These are phyloP conservation scores for Penicillium fuscoglaucum DNA, from an alignment of 2,329 filamentous ascomycete genomes.

Conservation along the genomic window DNA sequence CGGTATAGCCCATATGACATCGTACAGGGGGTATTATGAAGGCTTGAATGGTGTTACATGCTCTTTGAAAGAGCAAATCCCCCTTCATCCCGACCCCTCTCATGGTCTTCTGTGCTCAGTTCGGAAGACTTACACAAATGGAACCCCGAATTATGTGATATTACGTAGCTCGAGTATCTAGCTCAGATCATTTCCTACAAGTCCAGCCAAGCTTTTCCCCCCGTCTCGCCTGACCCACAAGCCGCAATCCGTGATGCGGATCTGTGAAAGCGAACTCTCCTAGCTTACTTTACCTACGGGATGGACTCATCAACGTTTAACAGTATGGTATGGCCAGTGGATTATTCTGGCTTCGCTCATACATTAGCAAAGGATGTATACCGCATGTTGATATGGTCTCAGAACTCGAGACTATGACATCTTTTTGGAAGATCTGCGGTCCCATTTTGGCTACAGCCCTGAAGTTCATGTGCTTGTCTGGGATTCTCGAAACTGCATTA, in stretches of 20 bases:
- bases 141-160: background rate
- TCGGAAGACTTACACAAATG: background rate
- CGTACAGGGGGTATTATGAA: background rate
- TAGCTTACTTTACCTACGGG: background rate
- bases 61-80: background rate
- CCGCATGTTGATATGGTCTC: background rate
- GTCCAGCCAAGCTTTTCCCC: slow-evolving; percentile 3
- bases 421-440: background rate
- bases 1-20: background rate
- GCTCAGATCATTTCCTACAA: background rate
- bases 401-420: background rate
- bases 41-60: background rate
- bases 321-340: background rate
- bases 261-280: background rate
- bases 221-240: background rate
- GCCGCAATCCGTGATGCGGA: background rate
- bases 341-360: background rate
- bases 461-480: no score
- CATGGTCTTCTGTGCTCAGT: no score
- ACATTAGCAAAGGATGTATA: background rate
- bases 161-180: background rate
- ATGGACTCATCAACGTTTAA: background rate
- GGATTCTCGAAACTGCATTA: no score
- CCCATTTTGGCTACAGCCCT: no score
- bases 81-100: background rate